These are phyloP conservation scores for Neurospora crassa DNA, from an alignment of 2,329 filamentous ascomycete genomes.

Conservation along the genomic window DNA sequence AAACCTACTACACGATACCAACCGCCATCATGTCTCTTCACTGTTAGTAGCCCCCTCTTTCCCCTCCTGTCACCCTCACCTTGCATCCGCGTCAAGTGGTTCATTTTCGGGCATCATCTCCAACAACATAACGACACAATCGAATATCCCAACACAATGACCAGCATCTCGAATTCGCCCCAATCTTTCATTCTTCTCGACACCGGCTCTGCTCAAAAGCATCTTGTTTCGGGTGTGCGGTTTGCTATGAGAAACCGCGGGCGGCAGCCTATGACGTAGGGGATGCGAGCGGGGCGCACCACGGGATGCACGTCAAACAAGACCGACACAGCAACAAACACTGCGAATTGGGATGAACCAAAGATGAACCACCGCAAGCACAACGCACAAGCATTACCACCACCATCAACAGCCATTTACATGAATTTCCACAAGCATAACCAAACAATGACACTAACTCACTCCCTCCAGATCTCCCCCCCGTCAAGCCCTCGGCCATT, in stretches of 20 bases:
- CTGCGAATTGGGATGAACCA: not conserved
- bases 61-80: not conserved
- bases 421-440: too few species aligned
- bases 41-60: slow-evolving; percentile 32
- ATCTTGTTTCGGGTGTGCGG: not conserved
- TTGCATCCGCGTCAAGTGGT: not conserved
- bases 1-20: not conserved
- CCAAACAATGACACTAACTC: slow-evolving; percentile 1
- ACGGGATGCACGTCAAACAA: not conserved
- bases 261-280: not conserved
- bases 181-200: not conserved
- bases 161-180: not conserved
- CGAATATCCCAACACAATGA: not conserved
- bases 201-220: not conserved
- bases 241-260: not conserved
- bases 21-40: slow-evolving; percentile 46
- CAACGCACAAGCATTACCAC: not conserved
- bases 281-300: not conserved
- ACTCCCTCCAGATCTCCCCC: slow-evolving; percentile 40
- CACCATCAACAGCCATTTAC: not conserved
- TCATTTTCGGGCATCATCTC: not conserved
- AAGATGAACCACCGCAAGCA: not conserved
- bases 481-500: slow-evolving; percentile 97
- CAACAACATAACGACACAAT: not conserved
- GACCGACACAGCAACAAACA: not conserved